Evolutionary conservation across 441 rosid species (phyloP).

Genomic region (Erodium texanum): DNA sequence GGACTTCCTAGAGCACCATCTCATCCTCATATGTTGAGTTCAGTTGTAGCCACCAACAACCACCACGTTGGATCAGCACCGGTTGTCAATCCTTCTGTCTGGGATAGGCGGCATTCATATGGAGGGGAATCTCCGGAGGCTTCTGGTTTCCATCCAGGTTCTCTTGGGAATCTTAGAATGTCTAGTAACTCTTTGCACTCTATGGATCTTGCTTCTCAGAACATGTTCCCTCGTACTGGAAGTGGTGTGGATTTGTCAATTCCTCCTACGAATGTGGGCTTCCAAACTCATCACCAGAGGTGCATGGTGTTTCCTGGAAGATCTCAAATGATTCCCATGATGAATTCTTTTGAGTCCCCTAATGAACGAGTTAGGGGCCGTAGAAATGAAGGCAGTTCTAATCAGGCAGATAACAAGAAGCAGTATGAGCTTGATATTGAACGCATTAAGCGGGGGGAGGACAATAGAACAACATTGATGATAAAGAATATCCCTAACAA

Average conservation of each 20-base stretch:
- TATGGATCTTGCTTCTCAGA: constrained; percentile 34
- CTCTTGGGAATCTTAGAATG: constrained; percentile 44
- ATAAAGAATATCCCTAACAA: constrained; percentile 79
- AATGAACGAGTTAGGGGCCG: constrained; percentile 47
- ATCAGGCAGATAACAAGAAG: constrained; percentile 51
- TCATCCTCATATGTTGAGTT: constrained; percentile 22
- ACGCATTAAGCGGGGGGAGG: constrained; percentile 49
- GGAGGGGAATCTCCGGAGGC: constrained; percentile 40
- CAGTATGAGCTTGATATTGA: constrained; percentile 58
- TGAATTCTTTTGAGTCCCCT: constrained; percentile 36
- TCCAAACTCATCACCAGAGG: constrained; percentile 43
- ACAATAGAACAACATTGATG: constrained; percentile 62
- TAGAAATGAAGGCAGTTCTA: constrained; percentile 45
- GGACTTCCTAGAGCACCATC: constrained; percentile 41
- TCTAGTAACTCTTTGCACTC: constrained; percentile 30
- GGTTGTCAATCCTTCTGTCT: constrained; percentile 32
- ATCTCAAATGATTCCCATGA: constrained; percentile 32
- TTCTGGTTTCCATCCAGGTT: constrained; percentile 42
- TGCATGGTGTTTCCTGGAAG: constrained; percentile 31
- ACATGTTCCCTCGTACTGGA: constrained; percentile 33
- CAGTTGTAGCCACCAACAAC: constrained; percentile 30
- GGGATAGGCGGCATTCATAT: constrained; percentile 45
- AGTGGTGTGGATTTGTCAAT: constrained; percentile 31
- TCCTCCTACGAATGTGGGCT: constrained; percentile 28
- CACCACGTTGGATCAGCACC: constrained; percentile 56